Base-by-base conservation (phyloP, 306 rosid species). In the Quercus engelmannii region DNA sequence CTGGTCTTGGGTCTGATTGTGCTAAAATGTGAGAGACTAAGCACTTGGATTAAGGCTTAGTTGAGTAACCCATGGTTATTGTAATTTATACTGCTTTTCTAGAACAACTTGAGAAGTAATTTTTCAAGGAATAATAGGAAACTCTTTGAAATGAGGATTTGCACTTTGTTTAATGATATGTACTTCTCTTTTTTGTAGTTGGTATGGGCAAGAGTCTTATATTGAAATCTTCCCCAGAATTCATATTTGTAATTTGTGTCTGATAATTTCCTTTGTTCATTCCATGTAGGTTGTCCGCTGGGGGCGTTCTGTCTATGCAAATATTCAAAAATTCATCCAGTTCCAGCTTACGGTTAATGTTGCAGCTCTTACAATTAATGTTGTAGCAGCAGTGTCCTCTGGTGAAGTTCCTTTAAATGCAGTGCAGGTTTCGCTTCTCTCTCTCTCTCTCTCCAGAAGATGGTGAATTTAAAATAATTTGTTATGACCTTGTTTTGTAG, bases 221-320 rank as follows among this genome's bases (percentile, higher is more conserved):
- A 35, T 4, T 6, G 38, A 26, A 19, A 8, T 38, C 46, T 68
- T n/a, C 4, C 72, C 8, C 0, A 18, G 18, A 35, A 14, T 5
- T 21, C 72, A 35, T 35, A 68, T 19, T 35, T 76, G 46, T 49
- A 68, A 62, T 56, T 57, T 55, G 1, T 14, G 38, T 69, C 71
- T 73, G 41, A 55, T 79, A 72, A 46, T 74, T 55, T 68, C 23
- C 75, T 84, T 55, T 76, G 28, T 81, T 73, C 71, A 71, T 58
- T 78, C 54, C 64, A 38, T 76, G 62, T 83, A 95, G 99, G 99
- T 95, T 88, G 99, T 95, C 74, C 95, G 98, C 55, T 95, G 99
- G 99, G 99, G 99, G 71, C 97, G 99, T 65, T 95, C 99, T 84
- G 99, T 95, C 19, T 95, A 92, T 86, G 98, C 99, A 77, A 95